Evolutionary conservation across 2,329 filamentous ascomycete species (phyloP), one percentile per base, ranked within the genome.

Genomic region (Colletotrichum liaoningense): DNA sequence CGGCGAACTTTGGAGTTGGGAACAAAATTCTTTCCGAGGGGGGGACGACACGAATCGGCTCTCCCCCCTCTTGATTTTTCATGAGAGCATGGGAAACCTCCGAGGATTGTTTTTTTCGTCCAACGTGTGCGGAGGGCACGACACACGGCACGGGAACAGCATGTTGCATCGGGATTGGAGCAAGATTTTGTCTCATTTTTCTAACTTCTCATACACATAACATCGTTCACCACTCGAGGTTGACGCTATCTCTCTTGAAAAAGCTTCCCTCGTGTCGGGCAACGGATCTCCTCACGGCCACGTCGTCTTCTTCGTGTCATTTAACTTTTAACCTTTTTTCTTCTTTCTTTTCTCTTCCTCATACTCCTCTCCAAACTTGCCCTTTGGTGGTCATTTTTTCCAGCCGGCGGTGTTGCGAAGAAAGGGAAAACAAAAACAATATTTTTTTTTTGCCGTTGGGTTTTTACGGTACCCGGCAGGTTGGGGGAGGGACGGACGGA

Each of bases 241-340:
- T 49, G 42, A 49, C 19, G 42, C 42, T 49, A 49, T 49, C 42
- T n/a, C 42, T 49, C 19, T n/a, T 42, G 38, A 22, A 49, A n/a
- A 49, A 24, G 56, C 22, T 22, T 62, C 66, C 52, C 30, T 49
- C 38, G 19, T 8, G 42, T 30, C 22, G 60, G 60, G 60, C 58
- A 52, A 8, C 14, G 30, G 30, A n/a, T n/a, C 9, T 26, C 26
- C 63, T 54, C 74, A 60, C 70, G 69, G 62, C 76, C 63, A 75
- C 75, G 77, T 72, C 64, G 74, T 74, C 69, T 75, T 73, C 69
- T 74, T 71, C 58, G 67, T 65, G 68, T 77, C 67, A 66, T 69
- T 71, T 76, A 72, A 74, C 30, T 59, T 46, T 54, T 24, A 30
- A 8, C 67, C 62, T 55, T 62, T 30, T 69, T 19, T 58, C 68